Evolutionary conservation across 345 rosid species (phyloP).

Genomic region (Murraya paniculata): DNA sequence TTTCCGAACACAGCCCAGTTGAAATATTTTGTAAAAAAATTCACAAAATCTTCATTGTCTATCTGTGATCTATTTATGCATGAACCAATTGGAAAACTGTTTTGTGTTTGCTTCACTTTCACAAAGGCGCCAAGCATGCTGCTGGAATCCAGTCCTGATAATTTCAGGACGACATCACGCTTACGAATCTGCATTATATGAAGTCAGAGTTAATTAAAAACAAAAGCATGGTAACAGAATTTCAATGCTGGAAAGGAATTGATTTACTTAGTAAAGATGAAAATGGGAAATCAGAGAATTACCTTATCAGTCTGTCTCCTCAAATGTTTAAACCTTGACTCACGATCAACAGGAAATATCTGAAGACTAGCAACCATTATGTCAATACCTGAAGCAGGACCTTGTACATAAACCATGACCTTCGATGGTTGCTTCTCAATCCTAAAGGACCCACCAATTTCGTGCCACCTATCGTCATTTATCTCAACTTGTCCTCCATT

Average conservation of each 20-base stretch:
- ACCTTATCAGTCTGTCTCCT: conserved; percentile 70
- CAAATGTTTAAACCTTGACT: conserved; percentile 59
- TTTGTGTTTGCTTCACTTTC: conserved; percentile 60
- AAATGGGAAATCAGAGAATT: not conserved
- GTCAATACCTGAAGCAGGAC: conserved; percentile 76
- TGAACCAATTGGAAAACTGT: conserved; percentile 81
- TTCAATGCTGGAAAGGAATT: not conserved
- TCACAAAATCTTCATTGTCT: conserved; percentile 88
- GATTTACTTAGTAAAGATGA: not conserved
- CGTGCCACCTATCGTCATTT: conserved; percentile 78
- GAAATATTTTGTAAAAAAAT: conserved; percentile 69
- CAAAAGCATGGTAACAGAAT: not conserved
- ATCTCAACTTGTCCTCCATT: conserved; percentile 90
- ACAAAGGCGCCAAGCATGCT: conserved; percentile 47
- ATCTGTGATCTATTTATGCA: conserved; percentile 78
- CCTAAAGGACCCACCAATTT: conserved; percentile 85
- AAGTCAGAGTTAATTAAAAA: conserved; percentile 7
- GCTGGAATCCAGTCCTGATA: conserved; percentile 45
- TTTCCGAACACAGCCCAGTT: conserved; percentile 95
- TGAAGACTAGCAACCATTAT: conserved; percentile 83
- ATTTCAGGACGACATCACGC: conserved; percentile 65
- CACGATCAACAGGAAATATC: conserved; percentile 70
- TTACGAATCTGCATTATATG: conserved; percentile 65
- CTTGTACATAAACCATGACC: conserved; percentile 83
- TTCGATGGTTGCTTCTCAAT: conserved; percentile 79